A percentile compares a stretch with the other conserved stretches of the same genome.
phyloP scores from a whole-genome alignment of 2,329 filamentous ascomycete genomes.

The Fusarium goolgardi region DNA sequence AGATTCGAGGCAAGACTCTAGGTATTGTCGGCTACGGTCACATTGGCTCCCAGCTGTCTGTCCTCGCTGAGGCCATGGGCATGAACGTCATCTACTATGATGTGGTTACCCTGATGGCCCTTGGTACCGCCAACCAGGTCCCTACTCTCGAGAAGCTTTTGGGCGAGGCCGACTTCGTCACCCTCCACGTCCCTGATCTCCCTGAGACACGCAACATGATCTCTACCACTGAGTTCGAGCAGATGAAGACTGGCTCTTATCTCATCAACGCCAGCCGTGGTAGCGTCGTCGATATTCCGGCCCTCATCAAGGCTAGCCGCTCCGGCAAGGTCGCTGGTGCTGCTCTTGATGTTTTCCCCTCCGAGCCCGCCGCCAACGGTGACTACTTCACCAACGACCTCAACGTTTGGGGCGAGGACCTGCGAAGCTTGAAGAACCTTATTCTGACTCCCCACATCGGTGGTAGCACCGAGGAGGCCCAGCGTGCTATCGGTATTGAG shows the following conservation, averaged over 20 bases:
- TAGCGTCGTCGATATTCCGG: slow-evolving; percentile 92
- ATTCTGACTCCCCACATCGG: slow-evolving; percentile 98
- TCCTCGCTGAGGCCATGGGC: slow-evolving; percentile 95
- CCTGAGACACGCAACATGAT: slow-evolving; percentile 96
- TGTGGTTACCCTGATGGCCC: slow-evolving; percentile 90
- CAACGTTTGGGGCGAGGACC: slow-evolving; percentile 86
- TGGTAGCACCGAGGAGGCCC: slow-evolving; percentile 96
- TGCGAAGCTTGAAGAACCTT: slow-evolving; percentile 87
- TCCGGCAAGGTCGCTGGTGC: slow-evolving; percentile 90
- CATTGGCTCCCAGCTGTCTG: slow-evolving; percentile 94
- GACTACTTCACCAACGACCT: slow-evolving; percentile 90
- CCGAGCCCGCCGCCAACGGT: slow-evolving; percentile 93
- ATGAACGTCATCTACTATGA: slow-evolving; percentile 99
- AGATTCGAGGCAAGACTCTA: slow-evolving; percentile 96
- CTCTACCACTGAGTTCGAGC: slow-evolving; percentile 77
- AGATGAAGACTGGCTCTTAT: slow-evolving; percentile 95
- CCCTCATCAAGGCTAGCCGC: slow-evolving; percentile 87
- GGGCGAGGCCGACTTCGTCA: slow-evolving; percentile 87
- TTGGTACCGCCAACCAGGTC: slow-evolving; percentile 89
- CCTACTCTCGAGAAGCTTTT: slow-evolving; percentile 81
- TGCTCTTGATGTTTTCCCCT: slow-evolving; percentile 95
- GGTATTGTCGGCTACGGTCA: slow-evolving; percentile 98
- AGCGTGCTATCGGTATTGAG: slow-evolving; percentile 94
- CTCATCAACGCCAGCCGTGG: slow-evolving; percentile 96
- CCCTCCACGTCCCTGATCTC: slow-evolving; percentile 92